A percentile compares a stretch with the other conserved stretches of the same genome.
These are phyloP conservation scores for Pneumocystis jirovecii DNA, from an alignment of 1,139 yeast species.

Conservation along the genomic window DNA sequence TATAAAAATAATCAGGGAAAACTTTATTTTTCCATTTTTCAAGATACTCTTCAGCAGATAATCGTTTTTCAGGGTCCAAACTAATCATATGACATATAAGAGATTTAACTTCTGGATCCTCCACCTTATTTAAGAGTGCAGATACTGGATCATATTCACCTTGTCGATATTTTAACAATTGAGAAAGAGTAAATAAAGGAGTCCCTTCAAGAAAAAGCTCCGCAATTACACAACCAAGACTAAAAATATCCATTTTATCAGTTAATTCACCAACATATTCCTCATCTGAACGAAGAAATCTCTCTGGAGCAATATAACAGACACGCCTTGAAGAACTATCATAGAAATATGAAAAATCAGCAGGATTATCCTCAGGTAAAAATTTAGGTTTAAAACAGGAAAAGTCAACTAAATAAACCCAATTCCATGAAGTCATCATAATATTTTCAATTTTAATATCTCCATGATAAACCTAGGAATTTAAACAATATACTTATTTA, in stretches of 20 bases:
- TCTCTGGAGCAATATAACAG: slow-evolving; percentile 89
- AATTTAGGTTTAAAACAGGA: slow-evolving; percentile 71
- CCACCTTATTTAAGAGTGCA: slow-evolving; percentile 34
- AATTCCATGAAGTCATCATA: slow-evolving; percentile 75
- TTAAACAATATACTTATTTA: neutral
- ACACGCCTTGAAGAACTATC: slow-evolving; percentile 77
- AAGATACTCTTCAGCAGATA: slow-evolving; percentile 41
- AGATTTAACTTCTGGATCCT: slow-evolving; percentile 33
- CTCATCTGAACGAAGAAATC: slow-evolving; percentile 38
- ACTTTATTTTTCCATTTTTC: slow-evolving; percentile 32
- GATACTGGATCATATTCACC: slow-evolving; percentile 33
- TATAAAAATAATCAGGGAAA: slow-evolving; percentile 62
- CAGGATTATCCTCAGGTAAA: slow-evolving; percentile 87
- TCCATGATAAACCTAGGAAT: slow-evolving; percentile 40
- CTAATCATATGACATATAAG: slow-evolving; percentile 49
- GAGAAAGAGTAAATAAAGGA: slow-evolving; percentile 73
- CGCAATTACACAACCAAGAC: slow-evolving; percentile 56
- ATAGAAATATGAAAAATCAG: slow-evolving; percentile 82
- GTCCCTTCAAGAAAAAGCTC: slow-evolving; percentile 79
- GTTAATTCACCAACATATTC: slow-evolving; percentile 34
- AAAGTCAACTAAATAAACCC: slow-evolving; percentile 73
- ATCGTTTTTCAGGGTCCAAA: slow-evolving; percentile 46
- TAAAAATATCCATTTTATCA: slow-evolving; percentile 56
- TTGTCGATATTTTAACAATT: slow-evolving; percentile 65
- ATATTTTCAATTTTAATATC: slow-evolving; percentile 85